Base-by-base conservation (phyloP, 768 basidiomycete species). In the Guyanaporus albipodus region DNA sequence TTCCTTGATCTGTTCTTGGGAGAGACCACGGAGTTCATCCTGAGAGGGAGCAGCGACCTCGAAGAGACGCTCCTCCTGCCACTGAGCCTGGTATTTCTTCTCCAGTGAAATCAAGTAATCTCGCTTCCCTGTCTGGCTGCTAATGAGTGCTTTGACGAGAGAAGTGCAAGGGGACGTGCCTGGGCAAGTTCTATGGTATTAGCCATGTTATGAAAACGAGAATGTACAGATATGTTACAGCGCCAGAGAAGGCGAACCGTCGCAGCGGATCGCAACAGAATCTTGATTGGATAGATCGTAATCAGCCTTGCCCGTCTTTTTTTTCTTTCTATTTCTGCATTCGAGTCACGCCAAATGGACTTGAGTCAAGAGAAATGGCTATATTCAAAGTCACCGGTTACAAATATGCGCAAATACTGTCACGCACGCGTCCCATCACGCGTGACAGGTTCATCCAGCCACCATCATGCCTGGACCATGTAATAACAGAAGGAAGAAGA, bases 101-200 rank as follows among this genome's bases (percentile, higher is more conserved):
- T 98, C 96, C 47, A 98, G 72, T 18, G 76, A 74, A 61, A 79
- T 85, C 43, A 99, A 70, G 58, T 84, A 73, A 71, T 99, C 96
- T 64, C 96, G 80, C 67, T 98, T 99, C 59, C 78, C 89, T 14
- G 95, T 98, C 91, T 97, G 67, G 10, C 45, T 11, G 11, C 19
- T 37, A 41, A 34, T 54, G 48, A 54, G 49, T 22, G 28, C 46
- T 23, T 11, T n/a, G 14, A 6, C 3, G 14, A 12, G 33, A 43
- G 18, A 22, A n/a, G 23, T 21, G 8, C 42, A 39, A 19, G 3
- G 24, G 58, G 32, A 38, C 64, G 38, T 46, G 78, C 82, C 73
- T 83, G 81, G 11, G 78, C 76, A 23, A 83, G 70, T 62, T 84
- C 82, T 57, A 84, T 76, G 40, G 82, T 83, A 62, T 79, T 78